phyloP scores from a whole-genome alignment of 2,329 filamentous ascomycete genomes.

The Chalaropsis ovoidea region DNA sequence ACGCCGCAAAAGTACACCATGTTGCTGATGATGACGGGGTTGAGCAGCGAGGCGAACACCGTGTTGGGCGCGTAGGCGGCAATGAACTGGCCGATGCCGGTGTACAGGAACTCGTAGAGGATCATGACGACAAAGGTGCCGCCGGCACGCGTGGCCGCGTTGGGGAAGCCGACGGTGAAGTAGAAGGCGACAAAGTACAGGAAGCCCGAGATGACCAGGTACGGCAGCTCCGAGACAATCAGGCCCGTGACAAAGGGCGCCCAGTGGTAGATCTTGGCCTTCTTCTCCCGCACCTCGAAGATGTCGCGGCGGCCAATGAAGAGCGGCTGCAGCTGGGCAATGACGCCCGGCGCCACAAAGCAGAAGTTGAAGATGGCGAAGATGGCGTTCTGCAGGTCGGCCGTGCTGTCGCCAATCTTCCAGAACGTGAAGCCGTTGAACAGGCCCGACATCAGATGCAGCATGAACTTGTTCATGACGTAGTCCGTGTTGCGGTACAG shows the following conservation, averaged over 20 bases:
- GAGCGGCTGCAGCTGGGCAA: constrained; percentile 50
- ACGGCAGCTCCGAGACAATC: constrained; percentile 60
- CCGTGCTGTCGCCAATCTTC: constrained; percentile 44
- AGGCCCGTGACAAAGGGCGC: constrained; percentile 55
- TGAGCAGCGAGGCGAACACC: constrained; percentile 48
- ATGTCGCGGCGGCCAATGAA: constrained; percentile 49
- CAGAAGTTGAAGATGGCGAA: constrained; percentile 56
- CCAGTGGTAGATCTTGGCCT: constrained; percentile 53
- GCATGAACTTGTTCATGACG: constrained; percentile 50
- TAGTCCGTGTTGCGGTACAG: constrained; percentile 60
- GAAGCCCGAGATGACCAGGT: constrained; percentile 53
- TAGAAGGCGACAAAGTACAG: constrained; percentile 54
- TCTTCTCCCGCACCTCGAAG: constrained; percentile 50
- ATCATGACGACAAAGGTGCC: constrained; percentile 46
- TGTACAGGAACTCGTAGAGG: constrained; percentile 51
- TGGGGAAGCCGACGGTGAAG: constrained; percentile 43
- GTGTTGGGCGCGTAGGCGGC: constrained; percentile 53
- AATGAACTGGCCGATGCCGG: constrained; percentile 52
- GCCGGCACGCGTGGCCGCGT: constrained; percentile 39
- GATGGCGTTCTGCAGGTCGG: constrained; percentile 44
- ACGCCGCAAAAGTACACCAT: constrained; percentile 66
- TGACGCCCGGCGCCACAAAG: constrained; percentile 49
- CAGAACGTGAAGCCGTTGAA: constrained; percentile 55
- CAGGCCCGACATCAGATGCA: constrained; percentile 46
- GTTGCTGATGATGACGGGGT: constrained; percentile 46